phyloP scores from a whole-genome alignment of 2,329 filamentous ascomycete species.

The Bisporella sp. region DNA sequence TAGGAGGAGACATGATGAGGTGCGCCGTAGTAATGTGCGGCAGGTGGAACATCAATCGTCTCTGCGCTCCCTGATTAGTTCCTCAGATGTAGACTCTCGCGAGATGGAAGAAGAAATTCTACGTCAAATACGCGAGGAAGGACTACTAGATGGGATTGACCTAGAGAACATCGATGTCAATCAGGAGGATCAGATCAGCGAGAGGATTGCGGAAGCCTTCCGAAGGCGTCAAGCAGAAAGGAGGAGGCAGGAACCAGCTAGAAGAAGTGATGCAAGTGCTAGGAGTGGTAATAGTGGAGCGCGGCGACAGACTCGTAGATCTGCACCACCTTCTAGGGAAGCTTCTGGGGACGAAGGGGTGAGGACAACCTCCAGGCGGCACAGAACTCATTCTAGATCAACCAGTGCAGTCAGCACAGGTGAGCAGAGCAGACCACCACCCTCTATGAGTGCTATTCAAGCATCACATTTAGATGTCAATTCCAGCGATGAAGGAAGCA shows the following conservation, averaged over 20 bases:
- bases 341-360: slow-evolving; percentile 18
- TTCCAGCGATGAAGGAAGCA: slow-evolving; percentile 36
- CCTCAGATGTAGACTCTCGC: slow-evolving; percentile 66
- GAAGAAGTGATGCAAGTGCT: slow-evolving; percentile 33
- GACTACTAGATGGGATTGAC: slow-evolving; percentile 80
- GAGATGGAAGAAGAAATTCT: slow-evolving; percentile 86
- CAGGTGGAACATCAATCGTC: slow-evolving; percentile 87
- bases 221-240: slow-evolving; percentile 64
- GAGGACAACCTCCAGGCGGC: slow-evolving; percentile 14
- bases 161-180: slow-evolving; percentile 77
- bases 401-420: slow-evolving; percentile 39
- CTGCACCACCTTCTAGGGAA: slow-evolving; percentile 20
- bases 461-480: slow-evolving; percentile 41
- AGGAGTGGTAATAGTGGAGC: slow-evolving; percentile 13
- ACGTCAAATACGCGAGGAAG: slow-evolving; percentile 81
- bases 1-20: slow-evolving; percentile 21
- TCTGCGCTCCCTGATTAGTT: slow-evolving; percentile 74
- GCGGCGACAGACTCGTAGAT: slow-evolving; percentile 19
- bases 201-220: slow-evolving; percentile 85
- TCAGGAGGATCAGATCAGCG: slow-evolving; percentile 84
- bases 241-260: slow-evolving; percentile 38
- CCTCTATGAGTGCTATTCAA: slow-evolving; percentile 36
- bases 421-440: slow-evolving; percentile 43
- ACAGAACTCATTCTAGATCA: slow-evolving; percentile 38
- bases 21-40: slow-evolving; percentile 29